Evolutionary conservation across 1,139 yeast genomes (phyloP), one percentile per base, ranked within the genome.

Genomic region (Geotrichum candidum): DNA sequence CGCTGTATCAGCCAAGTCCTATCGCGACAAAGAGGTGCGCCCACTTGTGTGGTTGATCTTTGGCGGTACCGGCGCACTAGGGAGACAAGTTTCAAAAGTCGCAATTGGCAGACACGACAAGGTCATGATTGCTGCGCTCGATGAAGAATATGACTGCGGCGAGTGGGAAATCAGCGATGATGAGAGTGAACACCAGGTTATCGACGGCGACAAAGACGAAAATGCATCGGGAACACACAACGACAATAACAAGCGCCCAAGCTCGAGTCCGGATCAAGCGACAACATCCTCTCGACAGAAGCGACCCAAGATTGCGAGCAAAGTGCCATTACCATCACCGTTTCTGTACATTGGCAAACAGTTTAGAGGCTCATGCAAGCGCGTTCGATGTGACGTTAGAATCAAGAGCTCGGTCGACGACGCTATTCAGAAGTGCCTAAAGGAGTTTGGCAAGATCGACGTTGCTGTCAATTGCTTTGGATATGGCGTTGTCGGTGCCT

Each of bases 401-500:
- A 55, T 60, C 18, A 33, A 59, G n/a, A 51, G 56, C 48, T 58
- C 63, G 11, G 65, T 63, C 11, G 63, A 63, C 45, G 51, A 53
- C 9, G 60, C 65, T 15, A 61, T 60, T 10, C 56, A 60, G 18
- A 41, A 31, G 27, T 63, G 65, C 31, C 18, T 63, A 6, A 27
- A 41, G n/a, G 48, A 50, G 1, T 63, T 51, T 53, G 65, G 65
- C 9, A 53, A 58, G 22, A 60, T 63, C 18, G 65, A 63, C 48
- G 62, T 63, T 6, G 65, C 60, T 2, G 65, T 60, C 23, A 60
- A 59, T 18, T 60, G 65, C 41, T 63, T 63, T 51, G 65, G 65
- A 2, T 63, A 61, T 41, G 65, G 65, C 2, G 63, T 63, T 2
- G 61, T 63, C 23, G 65, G 63, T 11, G 65, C 65, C 1, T 63